These are phyloP conservation scores for Aspergillus costaricaensis DNA, from an alignment of 2,329 filamentous ascomycete genomes.

Conservation along the genomic window DNA sequence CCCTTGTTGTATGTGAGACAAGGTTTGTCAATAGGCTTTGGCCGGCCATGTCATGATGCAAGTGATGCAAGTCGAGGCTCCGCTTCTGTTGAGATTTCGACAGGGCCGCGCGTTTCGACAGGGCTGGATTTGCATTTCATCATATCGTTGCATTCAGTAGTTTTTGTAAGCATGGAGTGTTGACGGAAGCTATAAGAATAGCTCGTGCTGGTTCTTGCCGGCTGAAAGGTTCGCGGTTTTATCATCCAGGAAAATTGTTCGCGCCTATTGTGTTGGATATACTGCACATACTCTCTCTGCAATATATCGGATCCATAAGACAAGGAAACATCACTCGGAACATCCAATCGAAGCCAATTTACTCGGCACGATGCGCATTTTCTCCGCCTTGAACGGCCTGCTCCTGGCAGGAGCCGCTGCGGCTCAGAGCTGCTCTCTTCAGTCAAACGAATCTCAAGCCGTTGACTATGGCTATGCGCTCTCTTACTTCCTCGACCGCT, in stretches of 20 bases:
- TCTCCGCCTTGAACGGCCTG: conserved; percentile 20
- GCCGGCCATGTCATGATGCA: conserved; percentile 22
- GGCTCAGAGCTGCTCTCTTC: conserved; percentile 25
- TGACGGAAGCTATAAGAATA: conserved; percentile 16
- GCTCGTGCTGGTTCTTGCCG: background rate
- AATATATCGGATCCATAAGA: background rate
- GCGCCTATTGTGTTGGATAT: background rate
- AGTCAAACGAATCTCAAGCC: conserved; percentile 23
- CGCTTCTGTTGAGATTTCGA: conserved; percentile 2
- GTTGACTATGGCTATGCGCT: conserved; percentile 28
- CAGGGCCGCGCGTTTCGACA: background rate
- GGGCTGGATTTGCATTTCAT: conserved; percentile 19
- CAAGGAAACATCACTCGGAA: background rate
- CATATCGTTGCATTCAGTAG: conserved; percentile 21
- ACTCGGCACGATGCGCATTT: conserved; percentile 23
- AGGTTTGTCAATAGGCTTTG: conserved; percentile 9
- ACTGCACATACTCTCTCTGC: background rate
- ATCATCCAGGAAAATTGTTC: background rate
- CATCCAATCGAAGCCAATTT: background rate
- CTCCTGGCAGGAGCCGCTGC: conserved; percentile 24
- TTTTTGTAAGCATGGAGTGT: background rate
- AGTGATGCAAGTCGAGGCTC: conserved; percentile 13
- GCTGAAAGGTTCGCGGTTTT: background rate
- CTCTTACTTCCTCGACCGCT: conserved; percentile 26
- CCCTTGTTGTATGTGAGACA: background rate